Conservation (phyloP, 352 stramenopile species). For the Globisporangium iwayamae region DNA sequence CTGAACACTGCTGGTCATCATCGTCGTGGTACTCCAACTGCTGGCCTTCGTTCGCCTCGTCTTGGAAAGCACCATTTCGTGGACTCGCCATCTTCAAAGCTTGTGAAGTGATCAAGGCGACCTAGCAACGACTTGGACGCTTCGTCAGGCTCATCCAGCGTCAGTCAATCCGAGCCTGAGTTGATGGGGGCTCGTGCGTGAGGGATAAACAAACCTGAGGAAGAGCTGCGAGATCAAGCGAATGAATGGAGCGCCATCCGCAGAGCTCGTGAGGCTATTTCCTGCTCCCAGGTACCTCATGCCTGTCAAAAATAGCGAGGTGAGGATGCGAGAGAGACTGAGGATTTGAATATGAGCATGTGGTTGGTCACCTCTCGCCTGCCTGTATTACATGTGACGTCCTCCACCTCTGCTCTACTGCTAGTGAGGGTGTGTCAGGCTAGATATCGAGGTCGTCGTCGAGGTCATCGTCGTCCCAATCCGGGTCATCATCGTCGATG, state of each 20-base stretch:
- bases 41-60: neutral
- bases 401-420: neutral
- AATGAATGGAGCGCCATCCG: too few relatives aligned
- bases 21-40: neutral
- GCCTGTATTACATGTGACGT: neutral
- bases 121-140: neutral
- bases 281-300: neutral
- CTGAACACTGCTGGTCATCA: neutral
- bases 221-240: too few relatives aligned
- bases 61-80: neutral
- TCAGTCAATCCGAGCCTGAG: neutral
- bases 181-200: neutral
- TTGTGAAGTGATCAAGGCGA: neutral
- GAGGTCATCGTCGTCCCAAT: constrained; percentile 67
- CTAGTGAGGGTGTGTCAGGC: too few relatives aligned
- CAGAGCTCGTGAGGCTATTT: neutral
- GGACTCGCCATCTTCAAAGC: neutral
- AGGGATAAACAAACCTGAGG: neutral
- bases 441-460: constrained; percentile 58
- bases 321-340: too few relatives aligned
- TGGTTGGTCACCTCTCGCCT: neutral
- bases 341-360: neutral
- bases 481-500: constrained; percentile 78
- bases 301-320: constrained; percentile 4
- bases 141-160: neutral